These are phyloP conservation scores for Gypsophila paniculata DNA, from an alignment of 179 eudicot species.

Conservation along the genomic window DNA sequence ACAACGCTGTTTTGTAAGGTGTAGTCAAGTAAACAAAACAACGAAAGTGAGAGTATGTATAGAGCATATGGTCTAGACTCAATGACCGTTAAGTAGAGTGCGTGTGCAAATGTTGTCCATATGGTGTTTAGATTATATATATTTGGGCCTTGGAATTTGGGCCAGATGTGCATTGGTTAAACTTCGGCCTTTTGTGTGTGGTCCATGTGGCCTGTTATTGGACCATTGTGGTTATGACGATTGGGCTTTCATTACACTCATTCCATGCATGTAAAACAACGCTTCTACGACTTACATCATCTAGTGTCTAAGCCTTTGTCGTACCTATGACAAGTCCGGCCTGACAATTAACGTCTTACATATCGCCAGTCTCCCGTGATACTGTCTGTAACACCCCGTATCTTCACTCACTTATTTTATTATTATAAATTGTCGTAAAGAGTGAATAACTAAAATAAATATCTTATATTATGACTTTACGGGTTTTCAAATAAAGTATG, in stretches of 20 bases:
- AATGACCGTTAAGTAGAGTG: background rate
- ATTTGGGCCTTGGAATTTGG: conserved; percentile 11
- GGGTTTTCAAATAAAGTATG: too few relatives aligned
- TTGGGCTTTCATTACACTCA: background rate
- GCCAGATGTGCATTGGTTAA: background rate
- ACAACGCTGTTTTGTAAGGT: background rate
- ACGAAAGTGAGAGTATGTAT: background rate
- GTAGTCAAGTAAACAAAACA: background rate
- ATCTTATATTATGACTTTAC: too few relatives aligned
- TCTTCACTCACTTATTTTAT: too few relatives aligned
- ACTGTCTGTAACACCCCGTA: too few relatives aligned
- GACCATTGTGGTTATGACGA: background rate
- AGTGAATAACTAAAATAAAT: too few relatives aligned
- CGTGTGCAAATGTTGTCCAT: conserved; percentile 18
- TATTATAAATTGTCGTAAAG: too few relatives aligned
- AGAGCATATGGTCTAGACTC: background rate
- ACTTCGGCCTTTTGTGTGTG: too few relatives aligned
- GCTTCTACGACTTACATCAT: too few relatives aligned
- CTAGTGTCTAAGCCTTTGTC: too few relatives aligned
- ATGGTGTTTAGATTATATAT: background rate
- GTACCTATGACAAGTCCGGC: too few relatives aligned
- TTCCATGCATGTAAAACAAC: background rate
- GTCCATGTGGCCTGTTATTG: background rate
- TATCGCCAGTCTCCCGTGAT: too few relatives aligned
- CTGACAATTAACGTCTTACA: too few relatives aligned